These are phyloP conservation scores for Bombardia bombarda DNA, from an alignment of 495 filamentous ascomycete genomes.

Conservation along the genomic window DNA sequence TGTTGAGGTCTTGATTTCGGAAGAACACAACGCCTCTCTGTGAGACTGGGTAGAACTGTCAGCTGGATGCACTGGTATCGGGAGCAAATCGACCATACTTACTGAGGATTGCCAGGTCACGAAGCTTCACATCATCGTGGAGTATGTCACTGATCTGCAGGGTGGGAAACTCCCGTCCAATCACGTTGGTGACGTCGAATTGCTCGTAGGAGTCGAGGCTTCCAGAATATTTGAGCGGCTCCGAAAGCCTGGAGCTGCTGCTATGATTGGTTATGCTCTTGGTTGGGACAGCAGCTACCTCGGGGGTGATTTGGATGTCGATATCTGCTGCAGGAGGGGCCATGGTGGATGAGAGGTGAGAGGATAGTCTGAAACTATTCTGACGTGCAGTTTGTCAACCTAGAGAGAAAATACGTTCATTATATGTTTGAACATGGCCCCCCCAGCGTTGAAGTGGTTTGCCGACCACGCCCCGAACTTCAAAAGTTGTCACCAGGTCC, in stretches of 20 bases:
- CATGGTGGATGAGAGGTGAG: slow-evolving; percentile 12
- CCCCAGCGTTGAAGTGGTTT: not conserved
- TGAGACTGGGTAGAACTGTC: slow-evolving; percentile 44
- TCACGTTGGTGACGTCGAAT: slow-evolving; percentile 58
- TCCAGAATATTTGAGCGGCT: slow-evolving; percentile 69
- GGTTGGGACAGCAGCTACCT: slow-evolving; percentile 41
- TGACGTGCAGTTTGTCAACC: too few relatives aligned
- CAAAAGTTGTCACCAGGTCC: not conserved
- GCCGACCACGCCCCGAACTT: slow-evolving; percentile 1
- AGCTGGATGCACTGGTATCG: not conserved
- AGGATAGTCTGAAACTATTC: not conserved
- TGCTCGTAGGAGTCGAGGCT: slow-evolving; percentile 49
- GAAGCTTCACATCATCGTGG: slow-evolving; percentile 58
- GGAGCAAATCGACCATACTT: slow-evolving; percentile 11
- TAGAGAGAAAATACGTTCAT: too few relatives aligned
- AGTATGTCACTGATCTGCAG: slow-evolving; percentile 55
- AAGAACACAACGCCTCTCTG: slow-evolving; percentile 70
- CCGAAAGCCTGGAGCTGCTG: slow-evolving; percentile 71
- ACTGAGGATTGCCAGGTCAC: slow-evolving; percentile 62
- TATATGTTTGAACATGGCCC: not conserved
- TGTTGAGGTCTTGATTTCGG: slow-evolving; percentile 55
- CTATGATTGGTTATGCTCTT: slow-evolving; percentile 45
- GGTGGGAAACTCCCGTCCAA: slow-evolving; percentile 57
- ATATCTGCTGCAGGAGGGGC: slow-evolving; percentile 27
- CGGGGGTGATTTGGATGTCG: slow-evolving; percentile 17